Conservation (phyloP, 1,139 yeast species). For the Yamadazyma blattariae region DNA sequence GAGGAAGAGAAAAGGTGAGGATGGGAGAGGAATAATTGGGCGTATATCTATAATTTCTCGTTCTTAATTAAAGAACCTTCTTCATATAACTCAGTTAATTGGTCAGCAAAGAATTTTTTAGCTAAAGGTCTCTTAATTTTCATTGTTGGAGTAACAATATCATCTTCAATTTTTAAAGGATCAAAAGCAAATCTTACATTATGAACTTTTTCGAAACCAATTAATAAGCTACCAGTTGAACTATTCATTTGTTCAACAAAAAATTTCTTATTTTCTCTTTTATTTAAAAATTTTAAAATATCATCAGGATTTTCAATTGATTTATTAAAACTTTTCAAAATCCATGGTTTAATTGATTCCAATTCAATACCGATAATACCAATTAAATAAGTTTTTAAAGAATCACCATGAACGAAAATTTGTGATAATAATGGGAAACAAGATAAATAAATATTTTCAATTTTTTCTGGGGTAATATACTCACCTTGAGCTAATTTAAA, state of each 20-base stretch:
- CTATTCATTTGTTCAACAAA: conserved; percentile 28
- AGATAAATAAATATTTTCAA: conserved; percentile 63
- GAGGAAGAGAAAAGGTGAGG: no score
- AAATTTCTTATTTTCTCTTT: conserved; percentile 20
- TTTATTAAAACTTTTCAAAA: conserved; percentile 15
- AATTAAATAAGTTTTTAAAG: conserved; percentile 28
- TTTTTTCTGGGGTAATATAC: conserved; percentile 75
- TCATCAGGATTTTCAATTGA: conserved; percentile 16
- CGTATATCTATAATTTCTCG: conserved; percentile 16
- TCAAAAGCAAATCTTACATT: conserved; percentile 33
- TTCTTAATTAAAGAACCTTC: conserved; percentile 25
- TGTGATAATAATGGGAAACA: conserved; percentile 52
- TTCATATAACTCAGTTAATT: conserved; percentile 21
- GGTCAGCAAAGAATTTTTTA: conserved; percentile 24
- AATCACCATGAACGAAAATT: conserved; percentile 48
- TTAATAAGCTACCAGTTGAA: conserved; percentile 21
- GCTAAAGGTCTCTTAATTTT: conserved; percentile 41
- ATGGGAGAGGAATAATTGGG: no score
- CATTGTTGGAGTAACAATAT: conserved; percentile 41
- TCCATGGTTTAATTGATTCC: conserved; percentile 18
- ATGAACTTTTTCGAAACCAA: conserved; percentile 38
- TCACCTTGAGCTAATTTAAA: conserved; percentile 83
- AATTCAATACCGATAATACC: conserved; percentile 44
- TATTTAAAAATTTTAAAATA: conserved; percentile 23
- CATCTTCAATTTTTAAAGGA: conserved; percentile 38